phyloP scores from a whole-genome alignment of 2,329 filamentous ascomycete genomes.

The Fusarium mangiferae region DNA sequence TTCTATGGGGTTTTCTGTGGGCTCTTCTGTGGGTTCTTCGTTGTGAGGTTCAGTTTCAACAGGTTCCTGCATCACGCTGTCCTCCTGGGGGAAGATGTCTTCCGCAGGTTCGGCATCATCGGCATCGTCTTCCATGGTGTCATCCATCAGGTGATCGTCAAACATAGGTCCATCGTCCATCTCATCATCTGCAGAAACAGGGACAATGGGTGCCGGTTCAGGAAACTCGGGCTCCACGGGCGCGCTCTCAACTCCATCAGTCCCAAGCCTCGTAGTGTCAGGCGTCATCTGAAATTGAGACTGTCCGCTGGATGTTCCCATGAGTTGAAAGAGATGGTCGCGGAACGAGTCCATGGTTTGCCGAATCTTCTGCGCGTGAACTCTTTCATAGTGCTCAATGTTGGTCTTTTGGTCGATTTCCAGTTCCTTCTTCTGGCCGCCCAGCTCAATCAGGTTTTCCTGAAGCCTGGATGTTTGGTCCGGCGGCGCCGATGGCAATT shows the following conservation, averaged over 20 bases:
- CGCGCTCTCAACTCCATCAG: background rate
- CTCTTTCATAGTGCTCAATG: background rate
- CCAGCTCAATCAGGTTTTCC: background rate
- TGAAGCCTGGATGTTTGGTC: background rate
- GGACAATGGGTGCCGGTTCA: background rate
- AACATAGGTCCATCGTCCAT: background rate
- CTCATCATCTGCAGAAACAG: background rate
- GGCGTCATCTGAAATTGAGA: background rate
- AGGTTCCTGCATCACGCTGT: background rate
- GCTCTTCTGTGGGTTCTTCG: background rate
- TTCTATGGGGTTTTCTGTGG: background rate
- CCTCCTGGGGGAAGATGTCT: background rate
- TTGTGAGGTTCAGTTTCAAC: background rate
- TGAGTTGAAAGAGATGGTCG: background rate
- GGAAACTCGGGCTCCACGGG: background rate
- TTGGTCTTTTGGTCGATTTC: background rate
- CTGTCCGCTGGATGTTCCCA: background rate
- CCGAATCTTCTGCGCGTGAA: background rate
- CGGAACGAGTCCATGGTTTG: slow-evolving; percentile 1
- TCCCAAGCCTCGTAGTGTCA: background rate
- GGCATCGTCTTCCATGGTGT: background rate
- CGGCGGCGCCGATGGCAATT: background rate
- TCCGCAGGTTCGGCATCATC: background rate
- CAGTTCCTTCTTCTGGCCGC: slow-evolving; percentile 12
- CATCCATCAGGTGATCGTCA: background rate